Evolutionary conservation across 768 basidiomycete genomes (phyloP).

Genomic region (Floccularia luteovirens): DNA sequence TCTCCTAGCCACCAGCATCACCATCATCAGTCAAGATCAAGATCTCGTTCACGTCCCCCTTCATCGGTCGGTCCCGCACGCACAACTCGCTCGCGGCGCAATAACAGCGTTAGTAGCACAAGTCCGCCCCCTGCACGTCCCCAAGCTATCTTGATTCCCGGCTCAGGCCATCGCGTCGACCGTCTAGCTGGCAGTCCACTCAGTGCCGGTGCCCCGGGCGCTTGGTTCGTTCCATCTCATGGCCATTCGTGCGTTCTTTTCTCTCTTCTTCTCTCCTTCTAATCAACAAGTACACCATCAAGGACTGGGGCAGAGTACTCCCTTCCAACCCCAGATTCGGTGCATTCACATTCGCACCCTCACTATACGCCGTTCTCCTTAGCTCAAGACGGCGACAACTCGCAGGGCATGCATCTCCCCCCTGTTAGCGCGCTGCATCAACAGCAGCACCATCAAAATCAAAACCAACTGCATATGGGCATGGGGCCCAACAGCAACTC

Average conservation of each 20-base stretch:
- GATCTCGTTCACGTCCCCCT: too few relatives aligned
- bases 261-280: not conserved
- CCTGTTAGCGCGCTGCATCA: conserved; percentile 1
- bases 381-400: conserved; percentile 1
- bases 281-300: not conserved
- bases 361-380: conserved; percentile 6
- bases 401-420: not conserved
- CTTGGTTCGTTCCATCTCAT: conserved; percentile 1
- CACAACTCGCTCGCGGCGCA: conserved; percentile 47
- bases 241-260: conserved; percentile 1
- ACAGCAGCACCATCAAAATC: conserved; percentile 6
- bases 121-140: conserved; percentile 47
- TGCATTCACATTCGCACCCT: conserved; percentile 8
- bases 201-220: conserved; percentile 15
- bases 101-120: conserved; percentile 52
- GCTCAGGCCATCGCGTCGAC: conserved; percentile 7
- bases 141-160: conserved; percentile 68
- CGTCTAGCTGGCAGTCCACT: conserved; percentile 10
- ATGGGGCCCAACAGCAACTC: too few relatives aligned
- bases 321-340: conserved; percentile 33
- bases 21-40: conserved; percentile 2
- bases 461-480: too few relatives aligned
- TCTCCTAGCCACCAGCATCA: conserved; percentile 19
- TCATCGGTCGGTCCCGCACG: conserved; percentile 48
- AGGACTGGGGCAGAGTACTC: conserved; percentile 3